Percentiles rank a stretch among this genome's conserved stretches.
Evolutionary conservation across 345 rosid species (phyloP).

Genomic region (thale cress (Arabidopsis thaliana)): TAIR10.1 NC_003075.7:10845001-10845500

Average conservation of each 20-base stretch:
- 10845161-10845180: constrained; percentile 42
- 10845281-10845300: constrained; percentile 86
- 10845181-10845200: not conserved
- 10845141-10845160: constrained; percentile 91
- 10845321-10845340: constrained; percentile 32
- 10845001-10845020: constrained; percentile 55
- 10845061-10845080: constrained; percentile 49
- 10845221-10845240: not conserved
- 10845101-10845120: constrained; percentile 57
- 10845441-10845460: constrained; percentile 92
- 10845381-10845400: constrained; percentile 15
- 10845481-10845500: constrained; percentile 84
- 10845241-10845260: constrained; percentile 90
- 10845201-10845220: not conserved
- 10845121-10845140: constrained; percentile 82
- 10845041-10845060: constrained; percentile 47
- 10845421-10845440: constrained; percentile 85
- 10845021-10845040: constrained; percentile 48
- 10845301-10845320: constrained; percentile 75
- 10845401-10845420: constrained; percentile 83
- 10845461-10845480: constrained; percentile 97
- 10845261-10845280: constrained; percentile 89
- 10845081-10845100: constrained; percentile 55
- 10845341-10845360: not conserved
- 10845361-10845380: not conserved